phyloP scores from a whole-genome alignment of 805 yeast genomes.

The Torulaspora indica region DNA sequence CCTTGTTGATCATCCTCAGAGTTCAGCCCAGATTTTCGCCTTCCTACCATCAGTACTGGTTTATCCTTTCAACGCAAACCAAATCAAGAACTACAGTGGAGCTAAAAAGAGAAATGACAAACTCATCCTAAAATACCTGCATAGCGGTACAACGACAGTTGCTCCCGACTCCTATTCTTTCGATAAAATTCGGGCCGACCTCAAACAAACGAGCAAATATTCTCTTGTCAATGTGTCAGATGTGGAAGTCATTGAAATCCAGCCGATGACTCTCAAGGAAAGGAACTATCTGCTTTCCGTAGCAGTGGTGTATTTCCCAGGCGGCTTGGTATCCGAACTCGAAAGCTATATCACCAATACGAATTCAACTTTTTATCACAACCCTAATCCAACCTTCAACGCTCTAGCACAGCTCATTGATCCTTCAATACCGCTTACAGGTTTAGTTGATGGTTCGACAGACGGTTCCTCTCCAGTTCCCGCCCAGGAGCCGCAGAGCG shows the following conservation, averaged over 20 bases:
- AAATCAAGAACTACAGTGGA: slow-evolving; percentile 10
- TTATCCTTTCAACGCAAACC: slow-evolving; percentile 49
- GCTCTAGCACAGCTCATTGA: slow-evolving; percentile 69
- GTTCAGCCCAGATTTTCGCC: slow-evolving; percentile 63
- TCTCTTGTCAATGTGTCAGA: slow-evolving; percentile 5
- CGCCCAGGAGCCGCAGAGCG: slow-evolving; percentile 10
- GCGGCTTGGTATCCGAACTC: slow-evolving; percentile 44
- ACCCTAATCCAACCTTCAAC: slow-evolving; percentile 52
- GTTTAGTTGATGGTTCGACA: slow-evolving; percentile 19
- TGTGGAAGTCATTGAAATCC: slow-evolving; percentile 51
- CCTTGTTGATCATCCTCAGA: slow-evolving; percentile 73
- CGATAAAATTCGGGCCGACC: not conserved
- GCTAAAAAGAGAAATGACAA: not conserved
- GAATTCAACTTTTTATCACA: slow-evolving; percentile 56
- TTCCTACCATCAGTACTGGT: slow-evolving; percentile 67
- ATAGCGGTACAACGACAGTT: slow-evolving; percentile 5
- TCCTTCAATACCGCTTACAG: slow-evolving; percentile 27
- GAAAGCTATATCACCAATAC: slow-evolving; percentile 46
- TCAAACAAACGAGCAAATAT: not conserved
- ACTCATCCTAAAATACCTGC: not conserved
- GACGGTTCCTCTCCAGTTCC: slow-evolving; percentile 30
- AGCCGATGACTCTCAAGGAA: slow-evolving; percentile 63
- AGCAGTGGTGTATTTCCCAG: slow-evolving; percentile 82
- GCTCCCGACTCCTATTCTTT: slow-evolving; percentile 1
- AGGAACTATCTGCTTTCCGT: slow-evolving; percentile 71